Percentiles rank a stretch among this genome's conserved stretches.
Conservation (phyloP, 768 basidiomycete genomes). For the Mycena metata region DNA sequence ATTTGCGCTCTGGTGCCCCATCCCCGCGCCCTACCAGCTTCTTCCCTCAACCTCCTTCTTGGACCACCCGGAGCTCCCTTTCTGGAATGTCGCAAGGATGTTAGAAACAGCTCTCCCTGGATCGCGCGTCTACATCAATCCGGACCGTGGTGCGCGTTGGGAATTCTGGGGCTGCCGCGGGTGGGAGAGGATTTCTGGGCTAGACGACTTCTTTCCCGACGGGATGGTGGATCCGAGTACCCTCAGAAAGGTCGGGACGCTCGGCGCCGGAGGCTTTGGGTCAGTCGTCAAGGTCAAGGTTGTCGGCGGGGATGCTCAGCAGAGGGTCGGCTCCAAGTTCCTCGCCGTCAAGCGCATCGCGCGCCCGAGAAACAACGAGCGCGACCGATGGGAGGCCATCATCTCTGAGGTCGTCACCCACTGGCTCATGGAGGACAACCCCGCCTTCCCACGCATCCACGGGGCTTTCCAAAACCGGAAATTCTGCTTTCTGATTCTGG, state of each 20-base stretch:
- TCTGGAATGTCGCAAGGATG: neutral
- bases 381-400: no score
- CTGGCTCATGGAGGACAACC: neutral
- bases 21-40: no score
- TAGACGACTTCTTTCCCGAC: no score
- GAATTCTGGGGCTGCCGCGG: constrained; percentile 7
- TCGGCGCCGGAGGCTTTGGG: constrained; percentile 1
- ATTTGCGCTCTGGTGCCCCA: no score
- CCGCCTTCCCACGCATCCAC: constrained; percentile 11
- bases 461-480: constrained; percentile 9
- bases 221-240: no score
- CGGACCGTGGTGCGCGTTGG: neutral
- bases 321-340: neutral
- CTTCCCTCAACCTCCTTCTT: no score
- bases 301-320: no score
- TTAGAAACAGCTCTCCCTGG: neutral
- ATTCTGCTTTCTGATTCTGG: constrained; percentile 14
- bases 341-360: constrained; percentile 11
- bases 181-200: neutral
- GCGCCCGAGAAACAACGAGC: no score
- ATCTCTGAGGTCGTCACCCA: neutral
- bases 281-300: neutral
- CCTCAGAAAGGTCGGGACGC: neutral
- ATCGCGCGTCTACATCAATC: neutral
- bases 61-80: neutral